Base-by-base conservation (phyloP, 148 eudicot genomes). In the Amaranthus palmeri region DNA sequence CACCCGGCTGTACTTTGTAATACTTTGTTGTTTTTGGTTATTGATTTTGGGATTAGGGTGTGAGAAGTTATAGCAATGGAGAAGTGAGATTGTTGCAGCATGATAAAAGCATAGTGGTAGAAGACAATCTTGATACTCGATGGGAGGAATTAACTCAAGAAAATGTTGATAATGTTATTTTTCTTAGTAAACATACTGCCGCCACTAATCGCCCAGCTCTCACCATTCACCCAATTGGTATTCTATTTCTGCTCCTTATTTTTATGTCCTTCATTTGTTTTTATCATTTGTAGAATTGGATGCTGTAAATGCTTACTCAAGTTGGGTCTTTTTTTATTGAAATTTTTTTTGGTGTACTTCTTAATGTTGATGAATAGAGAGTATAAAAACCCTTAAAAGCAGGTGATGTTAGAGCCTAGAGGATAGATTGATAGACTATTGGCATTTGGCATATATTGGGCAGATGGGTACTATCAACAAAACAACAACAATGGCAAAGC, bases 161-260 rank as follows among this genome's bases (percentile, higher is more conserved):
- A 71, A 71, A 44, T 3, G 96, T 90, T n/a, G 83, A 82, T 66
- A 84, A 82, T 75, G 69, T 88, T 18, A 82, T 90, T 40, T 88
- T 90, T 65, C 84, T 88, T 3, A 88, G 92, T 65, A 86, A 82
- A 72, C 96, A 90, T 76, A 82, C 79, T 43, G 96, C 96, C 60
- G 86, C 69, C 40, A 83, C 92, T n/a, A 85, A 78, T 48, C 96
- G 90, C 13, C 92, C 96, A 15, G 96, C 96, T 40, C 87, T 90
- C 56, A 90, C 96, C 13, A 72, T 90, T 10, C 90, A 90, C 72
- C 96, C 96, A 3, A 90, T 87, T 68, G 96, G 92, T 88, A 87
- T 5, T 2, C 53, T 43, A 10, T 3, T 10, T 4, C 0, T 18
- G 40, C 41, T 51, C 2, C 25, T 3, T 47, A 3, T 8, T 17